A percentile compares a stretch with the other conserved stretches of the same genome.
phyloP scores from a whole-genome alignment of 1,284 basidiomycete genomes.

The Rhodofomes roseus region DNA sequence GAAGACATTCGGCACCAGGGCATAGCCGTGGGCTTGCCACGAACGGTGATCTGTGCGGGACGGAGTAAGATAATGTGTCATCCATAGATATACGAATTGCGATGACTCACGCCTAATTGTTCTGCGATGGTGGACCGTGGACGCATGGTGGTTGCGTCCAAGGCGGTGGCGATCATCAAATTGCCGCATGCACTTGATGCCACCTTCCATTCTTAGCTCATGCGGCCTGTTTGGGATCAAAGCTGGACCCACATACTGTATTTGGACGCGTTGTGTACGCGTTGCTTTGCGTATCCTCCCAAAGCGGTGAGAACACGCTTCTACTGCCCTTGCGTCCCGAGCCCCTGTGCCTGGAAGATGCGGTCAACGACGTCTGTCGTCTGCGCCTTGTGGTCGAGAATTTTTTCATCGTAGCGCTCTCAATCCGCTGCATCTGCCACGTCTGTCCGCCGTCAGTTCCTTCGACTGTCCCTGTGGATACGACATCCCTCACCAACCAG shows the following conservation, averaged over 20 bases:
- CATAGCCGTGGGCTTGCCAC: no score
- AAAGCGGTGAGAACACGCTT: background rate
- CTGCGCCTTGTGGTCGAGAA: background rate
- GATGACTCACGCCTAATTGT: no score
- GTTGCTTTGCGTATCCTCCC: background rate
- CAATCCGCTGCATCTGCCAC: background rate
- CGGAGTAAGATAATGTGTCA: no score
- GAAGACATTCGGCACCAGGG: no score
- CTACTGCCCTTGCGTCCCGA: background rate
- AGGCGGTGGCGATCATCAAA: no score
- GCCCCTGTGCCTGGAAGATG: background rate
- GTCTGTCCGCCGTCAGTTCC: background rate
- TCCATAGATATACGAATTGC: no score
- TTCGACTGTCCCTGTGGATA: no score
- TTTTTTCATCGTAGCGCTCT: background rate
- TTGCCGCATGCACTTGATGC: no score
- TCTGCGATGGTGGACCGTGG: no score
- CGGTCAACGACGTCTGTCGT: background rate
- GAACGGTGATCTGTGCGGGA: no score
- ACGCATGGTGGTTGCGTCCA: no score
- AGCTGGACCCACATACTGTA: background rate
- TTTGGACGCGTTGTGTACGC: background rate
- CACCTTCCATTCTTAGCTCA: background rate
- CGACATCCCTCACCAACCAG: no score
- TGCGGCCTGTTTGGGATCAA: background rate